Evolutionary conservation across 352 stramenopile species (phyloP).

Genomic region (Globisporangium lucens): DNA sequence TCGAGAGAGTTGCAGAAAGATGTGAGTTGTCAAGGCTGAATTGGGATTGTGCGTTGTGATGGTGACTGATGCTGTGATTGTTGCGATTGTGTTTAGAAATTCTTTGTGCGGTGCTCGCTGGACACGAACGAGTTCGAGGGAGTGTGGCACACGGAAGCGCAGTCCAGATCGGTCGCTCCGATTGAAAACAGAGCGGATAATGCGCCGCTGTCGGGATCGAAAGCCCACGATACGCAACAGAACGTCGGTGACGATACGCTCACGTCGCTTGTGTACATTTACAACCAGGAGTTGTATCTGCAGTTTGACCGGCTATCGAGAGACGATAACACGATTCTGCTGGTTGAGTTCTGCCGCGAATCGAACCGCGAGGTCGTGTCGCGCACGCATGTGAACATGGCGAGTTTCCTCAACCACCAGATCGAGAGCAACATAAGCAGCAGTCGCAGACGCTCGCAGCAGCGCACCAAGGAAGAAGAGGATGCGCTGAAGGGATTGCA

Average conservation of each 20-base stretch:
- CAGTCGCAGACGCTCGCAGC: constrained; percentile 8
- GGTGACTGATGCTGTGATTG: not conserved
- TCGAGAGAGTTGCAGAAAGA: constrained; percentile 54
- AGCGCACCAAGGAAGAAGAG: constrained; percentile 21
- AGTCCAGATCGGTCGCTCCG: constrained; percentile 49
- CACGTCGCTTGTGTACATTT: constrained; percentile 60
- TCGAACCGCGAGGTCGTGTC: constrained; percentile 76
- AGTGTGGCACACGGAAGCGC: constrained; percentile 80
- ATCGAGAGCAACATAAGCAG: constrained; percentile 17
- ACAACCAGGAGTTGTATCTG: constrained; percentile 76
- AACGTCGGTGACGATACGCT: not conserved
- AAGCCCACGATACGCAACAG: not conserved
- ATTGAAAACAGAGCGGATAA: constrained; percentile 24
- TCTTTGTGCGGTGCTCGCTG: constrained; percentile 82
- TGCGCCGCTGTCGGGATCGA: not conserved
- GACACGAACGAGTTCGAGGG: constrained; percentile 84
- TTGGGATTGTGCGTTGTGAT: not conserved
- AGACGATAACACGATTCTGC: constrained; percentile 82
- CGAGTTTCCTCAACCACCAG: constrained; percentile 66
- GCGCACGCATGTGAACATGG: constrained; percentile 78
- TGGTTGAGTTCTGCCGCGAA: constrained; percentile 78
- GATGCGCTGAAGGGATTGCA: constrained; percentile 29
- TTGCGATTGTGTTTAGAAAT: constrained; percentile 29
- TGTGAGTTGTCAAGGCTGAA: constrained; percentile 22
- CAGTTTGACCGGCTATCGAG: constrained; percentile 81